phyloP scores from a whole-genome alignment of 208 protist genomes.

The Leishmania turanica region DNA sequence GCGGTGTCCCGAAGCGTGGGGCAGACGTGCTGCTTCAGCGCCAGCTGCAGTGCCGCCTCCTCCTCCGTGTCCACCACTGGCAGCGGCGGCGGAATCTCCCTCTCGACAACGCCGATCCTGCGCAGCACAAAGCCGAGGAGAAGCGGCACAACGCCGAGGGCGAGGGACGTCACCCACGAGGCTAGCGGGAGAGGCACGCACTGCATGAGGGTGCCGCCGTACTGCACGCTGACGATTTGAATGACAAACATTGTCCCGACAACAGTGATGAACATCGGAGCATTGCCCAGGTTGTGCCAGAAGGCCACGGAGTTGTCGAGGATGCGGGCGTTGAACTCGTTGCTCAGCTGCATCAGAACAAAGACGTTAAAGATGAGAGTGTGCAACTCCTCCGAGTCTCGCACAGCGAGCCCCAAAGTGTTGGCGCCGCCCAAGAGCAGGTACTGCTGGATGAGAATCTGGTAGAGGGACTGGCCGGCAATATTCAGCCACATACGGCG shows the following conservation, averaged over 20 bases:
- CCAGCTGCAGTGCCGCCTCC: slow-evolving; percentile 19
- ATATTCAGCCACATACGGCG: slow-evolving; percentile 94
- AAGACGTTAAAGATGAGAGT: slow-evolving; percentile 88
- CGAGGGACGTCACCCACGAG: slow-evolving; percentile 68
- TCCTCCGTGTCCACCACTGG: slow-evolving; percentile 26
- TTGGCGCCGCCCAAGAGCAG: slow-evolving; percentile 48
- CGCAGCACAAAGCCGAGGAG: slow-evolving; percentile 45
- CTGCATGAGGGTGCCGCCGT: slow-evolving; percentile 76
- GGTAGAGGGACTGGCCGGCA: slow-evolving; percentile 68
- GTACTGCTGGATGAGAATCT: slow-evolving; percentile 75
- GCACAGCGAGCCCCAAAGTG: slow-evolving; percentile 8
- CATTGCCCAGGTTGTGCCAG: slow-evolving; percentile 58
- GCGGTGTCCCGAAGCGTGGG: slow-evolving; percentile 35
- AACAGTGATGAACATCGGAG: slow-evolving; percentile 61
- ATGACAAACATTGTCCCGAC: slow-evolving; percentile 58
- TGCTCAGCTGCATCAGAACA: slow-evolving; percentile 90
- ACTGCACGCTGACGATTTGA: slow-evolving; percentile 79
- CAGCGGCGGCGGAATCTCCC: slow-evolving; percentile 28
- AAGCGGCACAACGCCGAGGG: slow-evolving; percentile 49
- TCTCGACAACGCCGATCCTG: slow-evolving; percentile 23
- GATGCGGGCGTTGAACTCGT: slow-evolving; percentile 89
- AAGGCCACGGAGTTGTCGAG: slow-evolving; percentile 50
- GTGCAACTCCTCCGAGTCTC: slow-evolving; percentile 40
- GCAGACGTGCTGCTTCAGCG: slow-evolving; percentile 14
- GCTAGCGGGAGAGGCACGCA: slow-evolving; percentile 65